Evolutionary conservation across 768 basidiomycete genomes (phyloP).

Genomic region (Chalciporus sphaerocephalus): DNA sequence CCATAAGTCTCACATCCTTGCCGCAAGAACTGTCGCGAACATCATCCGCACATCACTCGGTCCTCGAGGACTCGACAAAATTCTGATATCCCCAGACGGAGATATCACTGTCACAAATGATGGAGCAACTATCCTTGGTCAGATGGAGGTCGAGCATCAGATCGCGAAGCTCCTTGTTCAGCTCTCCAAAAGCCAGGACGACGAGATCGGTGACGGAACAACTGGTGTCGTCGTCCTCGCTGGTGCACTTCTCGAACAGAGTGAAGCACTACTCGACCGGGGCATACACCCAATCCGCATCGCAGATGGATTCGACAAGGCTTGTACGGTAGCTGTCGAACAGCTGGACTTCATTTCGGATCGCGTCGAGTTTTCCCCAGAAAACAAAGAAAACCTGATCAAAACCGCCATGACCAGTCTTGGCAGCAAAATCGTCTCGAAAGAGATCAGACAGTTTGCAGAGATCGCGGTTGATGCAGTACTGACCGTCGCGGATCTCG

Average conservation of each 20-base stretch:
- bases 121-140: slow-evolving; percentile 94
- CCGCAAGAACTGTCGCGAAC: slow-evolving; percentile 89
- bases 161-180: slow-evolving; percentile 97
- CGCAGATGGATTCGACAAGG: slow-evolving; percentile 96
- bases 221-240: slow-evolving; percentile 99
- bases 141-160: slow-evolving; percentile 99
- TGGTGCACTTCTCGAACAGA: slow-evolving; percentile 94
- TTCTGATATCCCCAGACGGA: slow-evolving; percentile 92
- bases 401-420: slow-evolving; percentile 95
- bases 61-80: slow-evolving; percentile 93
- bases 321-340: slow-evolving; percentile 84
- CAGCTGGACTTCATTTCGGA: slow-evolving; percentile 91
- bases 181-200: slow-evolving; percentile 96
- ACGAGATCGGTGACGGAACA: slow-evolving; percentile 99
- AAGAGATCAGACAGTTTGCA: slow-evolving; percentile 92
- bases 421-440: slow-evolving; percentile 98
- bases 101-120: slow-evolving; percentile 99
- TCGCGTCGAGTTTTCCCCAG: slow-evolving; percentile 76
- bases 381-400: slow-evolving; percentile 81
- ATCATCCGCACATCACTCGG: slow-evolving; percentile 94
- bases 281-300: slow-evolving; percentile 99
- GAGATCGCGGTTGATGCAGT: slow-evolving; percentile 98
- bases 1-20: slow-evolving; percentile 85
- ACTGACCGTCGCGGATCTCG: slow-evolving; percentile 88
- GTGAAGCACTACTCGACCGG: slow-evolving; percentile 94